A percentile compares a stretch with the other conserved stretches of the same genome.
Evolutionary conservation across 1,284 basidiomycete genomes (phyloP).

Genomic region (Ceratobasidium sp.): DNA sequence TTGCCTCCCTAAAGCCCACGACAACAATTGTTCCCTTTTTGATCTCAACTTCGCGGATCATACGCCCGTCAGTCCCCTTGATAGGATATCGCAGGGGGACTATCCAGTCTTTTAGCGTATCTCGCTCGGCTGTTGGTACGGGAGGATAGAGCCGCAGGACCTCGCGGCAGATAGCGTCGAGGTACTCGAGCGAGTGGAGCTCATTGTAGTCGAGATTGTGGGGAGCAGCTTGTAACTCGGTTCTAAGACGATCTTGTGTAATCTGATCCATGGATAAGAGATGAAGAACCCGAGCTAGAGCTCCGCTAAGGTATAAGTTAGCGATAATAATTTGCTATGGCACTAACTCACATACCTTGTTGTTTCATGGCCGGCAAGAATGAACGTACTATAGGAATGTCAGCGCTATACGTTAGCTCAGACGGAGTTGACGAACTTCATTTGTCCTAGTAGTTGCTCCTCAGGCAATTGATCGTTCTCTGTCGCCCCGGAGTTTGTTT

Average conservation of each 20-base stretch:
- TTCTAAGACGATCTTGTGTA: conserved; percentile 2
- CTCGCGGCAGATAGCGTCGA: conserved; percentile 33
- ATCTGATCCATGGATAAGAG: neutral
- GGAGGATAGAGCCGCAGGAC: conserved; percentile 20
- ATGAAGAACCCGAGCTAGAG: conserved; percentile 19
- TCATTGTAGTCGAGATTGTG: conserved; percentile 8
- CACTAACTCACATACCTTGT: conserved; percentile 3
- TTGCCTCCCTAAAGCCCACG: conserved; percentile 15
- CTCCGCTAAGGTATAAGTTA: neutral
- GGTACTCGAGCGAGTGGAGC: conserved; percentile 15
- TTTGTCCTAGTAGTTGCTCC: conserved; percentile 20
- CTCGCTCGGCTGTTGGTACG: neutral
- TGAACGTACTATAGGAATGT: neutral
- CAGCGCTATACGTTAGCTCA: neutral
- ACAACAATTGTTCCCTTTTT: conserved; percentile 29
- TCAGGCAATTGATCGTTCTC: neutral
- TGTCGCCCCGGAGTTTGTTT: neutral
- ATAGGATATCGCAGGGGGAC: conserved; percentile 15
- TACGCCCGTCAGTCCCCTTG: conserved; percentile 12
- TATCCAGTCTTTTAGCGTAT: conserved; percentile 1
- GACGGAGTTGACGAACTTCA: conserved; percentile 7
- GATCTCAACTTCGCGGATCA: neutral
- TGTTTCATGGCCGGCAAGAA: conserved; percentile 17
- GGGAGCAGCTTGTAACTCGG: neutral
- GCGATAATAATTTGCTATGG: too few relatives aligned